Evolutionary conservation across 2,329 filamentous ascomycete species (phyloP), one percentile per base, ranked within the genome.

Genomic region (Diaporthe ilicicola): DNA sequence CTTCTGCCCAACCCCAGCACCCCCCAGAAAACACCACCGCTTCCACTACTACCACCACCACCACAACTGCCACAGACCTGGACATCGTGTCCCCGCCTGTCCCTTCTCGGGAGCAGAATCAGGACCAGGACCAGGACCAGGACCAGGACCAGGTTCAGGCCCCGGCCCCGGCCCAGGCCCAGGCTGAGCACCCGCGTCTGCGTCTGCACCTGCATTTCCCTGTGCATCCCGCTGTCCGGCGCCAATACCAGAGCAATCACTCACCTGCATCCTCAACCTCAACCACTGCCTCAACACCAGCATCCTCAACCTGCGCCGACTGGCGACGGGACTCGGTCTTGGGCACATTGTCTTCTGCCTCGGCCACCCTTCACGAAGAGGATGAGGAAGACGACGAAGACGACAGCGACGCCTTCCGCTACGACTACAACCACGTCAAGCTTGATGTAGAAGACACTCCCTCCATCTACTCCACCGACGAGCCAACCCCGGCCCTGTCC

Each of bases 241-340:
- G 89, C 67, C 83, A 87, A 70, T 78, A 76, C 48, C 80, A 81
- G 51, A 68, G 71, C 50, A 55, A 53, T 24, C 64, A 67, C 56
- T 72, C 71, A 9, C 68, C 71, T 39, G 66, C 66, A 27, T 59
- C 66, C 32, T 75, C 76, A 53, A 74, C 73, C 27, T 75, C 76
- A 39, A 76, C 78, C 15, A 76, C 78, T 27, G 39, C 56, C 56
- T 62, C 59, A 34, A 74, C 76, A 51, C 73, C 72, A 27, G 74
- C 76, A 32, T 77, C 78, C 13, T 76, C 79, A 29, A 74, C 74
- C 53, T 74, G 78, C 17, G 82, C 85, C 72, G 81, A 82, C 72
- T 82, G 82, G 78, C 90, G 88, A 78, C 83, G 89, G 71, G 88
- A 90, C 75, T 90, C 88, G 29, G 86, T 84, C 9, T 83, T 87